Percentiles rank a stretch among this genome's conserved stretches.
phyloP scores from a whole-genome alignment of 768 basidiomycete species.

The Hygrocybe coccinea region DNA sequence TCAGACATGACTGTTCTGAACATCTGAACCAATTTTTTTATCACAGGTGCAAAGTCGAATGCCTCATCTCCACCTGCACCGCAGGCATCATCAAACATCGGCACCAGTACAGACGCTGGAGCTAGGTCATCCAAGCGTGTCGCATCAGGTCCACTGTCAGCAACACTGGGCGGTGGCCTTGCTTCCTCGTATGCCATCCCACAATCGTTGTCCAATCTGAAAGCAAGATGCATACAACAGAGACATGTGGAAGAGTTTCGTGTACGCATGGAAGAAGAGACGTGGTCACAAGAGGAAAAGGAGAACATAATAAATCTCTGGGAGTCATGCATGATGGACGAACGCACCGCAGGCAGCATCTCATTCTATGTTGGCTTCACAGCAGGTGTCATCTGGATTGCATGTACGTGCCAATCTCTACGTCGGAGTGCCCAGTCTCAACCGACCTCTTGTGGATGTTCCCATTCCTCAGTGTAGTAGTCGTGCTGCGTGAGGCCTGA shows the following conservation, averaged over 20 bases:
- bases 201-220: slow-evolving; percentile 14
- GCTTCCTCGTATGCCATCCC: slow-evolving; percentile 24
- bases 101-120: no score
- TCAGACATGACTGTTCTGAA: no score
- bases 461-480: no score
- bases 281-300: slow-evolving; percentile 40
- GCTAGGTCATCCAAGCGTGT: slow-evolving; percentile 67
- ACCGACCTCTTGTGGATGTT: no score
- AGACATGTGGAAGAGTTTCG: slow-evolving; percentile 9
- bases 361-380: slow-evolving; percentile 28
- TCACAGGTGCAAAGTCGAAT: no score
- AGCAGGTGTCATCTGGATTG: slow-evolving; percentile 15
- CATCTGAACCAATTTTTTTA: no score
- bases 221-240: slow-evolving; percentile 14
- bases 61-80: no score
- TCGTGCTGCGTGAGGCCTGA: no score
- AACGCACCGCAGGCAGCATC: slow-evolving; percentile 41
- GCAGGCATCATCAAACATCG: no score
- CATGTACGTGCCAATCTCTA: slow-evolving; percentile 24
- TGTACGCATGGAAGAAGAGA: slow-evolving; percentile 6
- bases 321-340: no score
- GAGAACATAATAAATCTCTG: no score
- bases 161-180: slow-evolving; percentile 14
- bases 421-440: no score
- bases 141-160: slow-evolving; percentile 50